phyloP scores from a whole-genome alignment of 305 asterid species.

The Striga hermonthica region DNA sequence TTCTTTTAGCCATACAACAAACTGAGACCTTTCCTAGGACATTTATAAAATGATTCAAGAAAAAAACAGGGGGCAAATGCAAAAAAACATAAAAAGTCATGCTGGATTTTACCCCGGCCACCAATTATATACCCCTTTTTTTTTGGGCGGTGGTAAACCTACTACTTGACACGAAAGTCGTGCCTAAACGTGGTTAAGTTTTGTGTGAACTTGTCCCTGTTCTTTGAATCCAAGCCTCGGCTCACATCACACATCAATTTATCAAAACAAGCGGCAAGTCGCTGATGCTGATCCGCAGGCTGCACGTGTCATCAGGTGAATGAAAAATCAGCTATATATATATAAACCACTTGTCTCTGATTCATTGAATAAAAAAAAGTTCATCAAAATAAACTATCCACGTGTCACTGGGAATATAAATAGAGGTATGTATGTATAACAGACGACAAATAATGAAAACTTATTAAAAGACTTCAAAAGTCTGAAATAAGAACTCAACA shows the following conservation, averaged over 20 bases:
- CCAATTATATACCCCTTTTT: not conserved
- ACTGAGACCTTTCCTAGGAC: slow-evolving; percentile 20
- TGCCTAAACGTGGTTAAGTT: slow-evolving; percentile 74
- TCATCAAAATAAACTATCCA: not conserved
- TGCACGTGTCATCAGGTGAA: slow-evolving; percentile 36
- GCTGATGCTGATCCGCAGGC: slow-evolving; percentile 86
- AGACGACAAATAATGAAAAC: not conserved
- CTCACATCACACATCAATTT: slow-evolving; percentile 76
- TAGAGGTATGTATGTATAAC: not conserved
- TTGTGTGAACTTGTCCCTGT: slow-evolving; percentile 91
- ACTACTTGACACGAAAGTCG: slow-evolving; percentile 79
- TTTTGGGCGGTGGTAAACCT: not conserved
- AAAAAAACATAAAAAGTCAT: not conserved
- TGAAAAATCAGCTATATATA: not conserved
- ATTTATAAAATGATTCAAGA: slow-evolving; percentile 6
- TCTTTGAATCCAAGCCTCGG: slow-evolving; percentile 86
- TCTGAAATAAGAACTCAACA: slow-evolving; percentile 12
- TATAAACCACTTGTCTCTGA: too few species aligned
- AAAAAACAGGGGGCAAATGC: too few species aligned
- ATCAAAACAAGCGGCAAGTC: slow-evolving; percentile 76
- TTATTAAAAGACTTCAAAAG: not conserved
- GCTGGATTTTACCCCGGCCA: not conserved
- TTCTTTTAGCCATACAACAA: slow-evolving; percentile 23
- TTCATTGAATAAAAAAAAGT: not conserved
- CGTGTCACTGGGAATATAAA: not conserved